Evolutionary conservation across 2,329 filamentous ascomycete species (phyloP), one percentile per base, ranked within the genome.

Genomic region (Fusarium sp.): DNA sequence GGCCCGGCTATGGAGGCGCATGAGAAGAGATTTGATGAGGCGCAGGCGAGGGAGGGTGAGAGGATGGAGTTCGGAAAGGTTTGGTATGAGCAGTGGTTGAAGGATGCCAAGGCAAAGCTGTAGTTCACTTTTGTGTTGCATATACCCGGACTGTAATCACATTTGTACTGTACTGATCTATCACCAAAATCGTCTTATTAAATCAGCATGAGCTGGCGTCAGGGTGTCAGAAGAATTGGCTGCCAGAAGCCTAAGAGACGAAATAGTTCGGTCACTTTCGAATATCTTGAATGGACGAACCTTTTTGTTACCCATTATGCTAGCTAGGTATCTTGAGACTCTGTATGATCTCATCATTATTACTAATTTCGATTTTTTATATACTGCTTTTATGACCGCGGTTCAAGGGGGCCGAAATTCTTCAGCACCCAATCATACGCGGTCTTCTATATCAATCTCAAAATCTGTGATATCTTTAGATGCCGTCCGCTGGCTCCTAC

Each of bases 1-100:
- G 82, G 81, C 5, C 83, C 86, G 59, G 81, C 81, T 29, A 81
- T 85, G 71, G 87, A 84, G 30, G 78, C 76, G 34, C 83, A 85
- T 66, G 85, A 89, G 75, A 81, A 82, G 73, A 80, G 84, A 54
- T 86, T 85, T 73, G 82, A 83, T 47, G 79, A 79, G 14, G 70
- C 78, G 54, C 76, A 79, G 66, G 77, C 79, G 69, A 79, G 76
- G 51, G 84, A 83, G 63, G 78, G 79, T 6, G 81, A 82, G 71
- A 80, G 83, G 55, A 76, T 79, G 73, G 83, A 81, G 75, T 84
- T 81, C 66, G 81, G 81, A 46, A 81, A 77, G 75, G 80, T 81
- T 71, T 85, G 88, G 55, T 82, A 83, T 64, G 81, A 84, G 71
- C 85, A 86, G 81, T 85, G 85, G 81, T 75, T 81, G 50, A 80